Base-by-base conservation (phyloP, 179 eudicot genomes). In the Silene noctiflora region DNA sequence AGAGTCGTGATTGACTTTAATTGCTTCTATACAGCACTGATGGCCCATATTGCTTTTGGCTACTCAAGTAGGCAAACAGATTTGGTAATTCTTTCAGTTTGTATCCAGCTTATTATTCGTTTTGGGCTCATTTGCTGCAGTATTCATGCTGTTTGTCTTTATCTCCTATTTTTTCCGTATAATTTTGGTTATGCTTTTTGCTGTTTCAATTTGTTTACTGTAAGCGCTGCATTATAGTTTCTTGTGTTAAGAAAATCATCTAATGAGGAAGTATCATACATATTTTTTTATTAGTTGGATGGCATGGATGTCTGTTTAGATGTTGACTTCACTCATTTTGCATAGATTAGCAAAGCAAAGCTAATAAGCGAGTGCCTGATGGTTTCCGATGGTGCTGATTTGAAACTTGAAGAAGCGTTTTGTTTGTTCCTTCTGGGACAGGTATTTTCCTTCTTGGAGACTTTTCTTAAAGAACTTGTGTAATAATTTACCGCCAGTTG, bases 31-130 rank as follows among this genome's bases (percentile, higher is more conserved):
- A 75, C 80, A 68, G 93, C 86, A 35, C 76, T 93, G 88, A 74
- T 87, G 83, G 98, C 98, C 72, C 94, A 96, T 84, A 83, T 96
- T 76, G 96, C 98, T 77, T 88, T 89, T 79, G 99, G 99, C 58
- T 91, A 91, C 84, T 88, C 94, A 80, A 93, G 89, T 86, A 91
- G 88, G 82, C 94, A 89, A 83, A 86, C 58, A 51, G 92, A 90
- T 72, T 80, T 91, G 98, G 99, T 93, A 90, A 87, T 78, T 79
- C 20, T 67, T 78, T 81, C 51, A 63, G 73, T 55, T 68, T 42
- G 46, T 66, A 60, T 67, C 29, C 59, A 4, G 9, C 62, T 58
- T 29, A n/a, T 69, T 16, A 42, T 22, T 69, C 25, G 6, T 31
- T 46, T 31, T 31, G 8, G 75, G 44, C 13, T 27, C 22, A 53